Percentiles rank a stretch among this genome's conserved stretches.
Conservation (phyloP, 257 asterid genomes). For the Gentiana dahurica region DNA sequence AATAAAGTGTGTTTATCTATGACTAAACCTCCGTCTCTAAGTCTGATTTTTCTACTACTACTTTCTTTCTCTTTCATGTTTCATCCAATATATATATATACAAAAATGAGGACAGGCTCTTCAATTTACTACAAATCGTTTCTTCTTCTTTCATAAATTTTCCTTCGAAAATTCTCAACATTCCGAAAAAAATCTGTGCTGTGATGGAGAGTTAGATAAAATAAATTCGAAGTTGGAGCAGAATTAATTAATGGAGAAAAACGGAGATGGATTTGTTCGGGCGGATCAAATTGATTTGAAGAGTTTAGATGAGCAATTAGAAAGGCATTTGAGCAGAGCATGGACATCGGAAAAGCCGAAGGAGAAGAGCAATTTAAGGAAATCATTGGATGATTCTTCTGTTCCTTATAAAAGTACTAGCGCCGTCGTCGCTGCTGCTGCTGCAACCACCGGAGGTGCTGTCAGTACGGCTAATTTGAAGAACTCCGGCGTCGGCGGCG, state of each 20-base stretch:
- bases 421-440: conserved; percentile 7
- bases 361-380: conserved; percentile 15
- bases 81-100: too few species aligned
- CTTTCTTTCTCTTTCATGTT: too few species aligned
- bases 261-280: conserved; percentile 65
- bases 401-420: conserved; percentile 12
- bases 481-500: conserved; percentile 4
- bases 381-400: conserved; percentile 11
- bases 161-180: too few species aligned
- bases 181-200: too few species aligned
- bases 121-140: too few species aligned
- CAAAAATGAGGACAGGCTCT: too few species aligned
- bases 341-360: conserved; percentile 55
- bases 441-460: conserved; percentile 4
- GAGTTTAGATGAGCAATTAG: conserved; percentile 77
- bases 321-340: conserved; percentile 54
- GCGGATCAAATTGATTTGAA: conserved; percentile 91
- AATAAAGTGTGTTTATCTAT: too few species aligned
- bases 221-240: not conserved
- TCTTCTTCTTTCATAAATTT: too few species aligned
- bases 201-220: too few species aligned
- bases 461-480: not conserved
- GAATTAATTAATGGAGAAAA: conserved; percentile 43
- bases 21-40: too few species aligned
- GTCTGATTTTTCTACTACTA: too few species aligned